These are phyloP conservation scores for Plicaturopsis crispa DNA, from an alignment of 768 basidiomycete genomes.

Conservation along the genomic window DNA sequence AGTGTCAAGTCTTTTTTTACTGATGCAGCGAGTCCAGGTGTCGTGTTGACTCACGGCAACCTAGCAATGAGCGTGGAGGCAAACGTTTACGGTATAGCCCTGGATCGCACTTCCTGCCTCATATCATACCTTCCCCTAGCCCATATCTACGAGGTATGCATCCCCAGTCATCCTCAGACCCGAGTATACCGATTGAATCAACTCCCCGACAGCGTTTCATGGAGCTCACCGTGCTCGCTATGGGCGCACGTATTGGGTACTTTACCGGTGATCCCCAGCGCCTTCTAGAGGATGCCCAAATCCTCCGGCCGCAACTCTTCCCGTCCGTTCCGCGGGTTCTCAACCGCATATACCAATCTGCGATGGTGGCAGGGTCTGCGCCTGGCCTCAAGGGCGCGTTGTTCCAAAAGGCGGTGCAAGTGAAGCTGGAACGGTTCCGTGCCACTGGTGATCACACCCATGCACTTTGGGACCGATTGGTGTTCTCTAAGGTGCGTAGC, in stretches of 20 bases:
- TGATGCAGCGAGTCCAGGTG: conserved; percentile 37
- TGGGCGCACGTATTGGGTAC: conserved; percentile 74
- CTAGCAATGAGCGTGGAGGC: conserved; percentile 54
- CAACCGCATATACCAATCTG: conserved; percentile 79
- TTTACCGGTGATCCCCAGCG: conserved; percentile 85
- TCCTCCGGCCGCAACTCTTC: conserved; percentile 78
- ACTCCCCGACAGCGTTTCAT: conserved; percentile 38
- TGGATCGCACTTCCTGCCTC: conserved; percentile 36
- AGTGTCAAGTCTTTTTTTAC: neutral
- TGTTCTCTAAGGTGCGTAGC: conserved; percentile 86
- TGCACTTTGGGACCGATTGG: conserved; percentile 79
- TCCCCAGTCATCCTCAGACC: neutral
- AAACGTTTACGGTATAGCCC: conserved; percentile 45
- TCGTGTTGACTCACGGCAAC: conserved; percentile 64
- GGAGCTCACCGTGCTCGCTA: conserved; percentile 48
- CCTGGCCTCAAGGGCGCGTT: conserved; percentile 78
- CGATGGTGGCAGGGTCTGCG: conserved; percentile 61
- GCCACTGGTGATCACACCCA: conserved; percentile 68
- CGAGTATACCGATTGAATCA: too few species aligned
- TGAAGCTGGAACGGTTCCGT: conserved; percentile 65
- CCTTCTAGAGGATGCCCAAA: conserved; percentile 84
- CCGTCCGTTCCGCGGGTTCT: conserved; percentile 86
- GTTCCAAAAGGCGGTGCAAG: conserved; percentile 72
- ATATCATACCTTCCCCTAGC: conserved; percentile 83
- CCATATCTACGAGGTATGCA: conserved; percentile 82